Evolutionary conservation across 805 yeast genomes (phyloP).

Genomic region (Sporopachydermia quercuum): DNA sequence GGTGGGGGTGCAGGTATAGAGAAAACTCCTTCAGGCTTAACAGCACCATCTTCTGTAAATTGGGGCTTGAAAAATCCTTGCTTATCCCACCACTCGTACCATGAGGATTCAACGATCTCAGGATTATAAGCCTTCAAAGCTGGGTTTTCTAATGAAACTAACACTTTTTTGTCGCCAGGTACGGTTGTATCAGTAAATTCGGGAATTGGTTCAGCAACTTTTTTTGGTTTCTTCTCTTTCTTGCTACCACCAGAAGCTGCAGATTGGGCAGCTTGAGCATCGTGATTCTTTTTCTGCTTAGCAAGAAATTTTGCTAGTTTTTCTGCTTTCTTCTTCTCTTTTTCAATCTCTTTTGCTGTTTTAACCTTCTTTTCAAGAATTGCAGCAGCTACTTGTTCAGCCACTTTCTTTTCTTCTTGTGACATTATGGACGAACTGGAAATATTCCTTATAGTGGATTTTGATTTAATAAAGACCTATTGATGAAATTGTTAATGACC

Average conservation of each 20-base stretch:
- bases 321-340: slow-evolving; percentile 80
- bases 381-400: slow-evolving; percentile 8
- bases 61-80: slow-evolving; percentile 84
- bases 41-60: slow-evolving; percentile 54
- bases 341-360: slow-evolving; percentile 71
- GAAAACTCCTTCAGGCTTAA: slow-evolving; percentile 73
- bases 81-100: slow-evolving; percentile 96
- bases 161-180: slow-evolving; percentile 81
- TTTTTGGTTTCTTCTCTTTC: slow-evolving; percentile 19
- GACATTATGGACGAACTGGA: not conserved
- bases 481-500: too few species aligned
- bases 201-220: slow-evolving; percentile 56
- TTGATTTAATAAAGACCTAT: too few species aligned
- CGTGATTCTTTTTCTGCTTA: slow-evolving; percentile 59
- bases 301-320: slow-evolving; percentile 79
- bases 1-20: slow-evolving; percentile 98
- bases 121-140: slow-evolving; percentile 92
- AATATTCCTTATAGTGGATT: too few species aligned
- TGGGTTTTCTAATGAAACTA: slow-evolving; percentile 81
- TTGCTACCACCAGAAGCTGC: slow-evolving; percentile 19
- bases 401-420: not conserved
- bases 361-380: slow-evolving; percentile 29
- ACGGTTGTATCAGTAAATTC: slow-evolving; percentile 73
- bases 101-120: slow-evolving; percentile 81
- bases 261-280: slow-evolving; percentile 31